Base-by-base conservation (phyloP, 176 grass and related monocot species). In the Lolium rigidum region DNA sequence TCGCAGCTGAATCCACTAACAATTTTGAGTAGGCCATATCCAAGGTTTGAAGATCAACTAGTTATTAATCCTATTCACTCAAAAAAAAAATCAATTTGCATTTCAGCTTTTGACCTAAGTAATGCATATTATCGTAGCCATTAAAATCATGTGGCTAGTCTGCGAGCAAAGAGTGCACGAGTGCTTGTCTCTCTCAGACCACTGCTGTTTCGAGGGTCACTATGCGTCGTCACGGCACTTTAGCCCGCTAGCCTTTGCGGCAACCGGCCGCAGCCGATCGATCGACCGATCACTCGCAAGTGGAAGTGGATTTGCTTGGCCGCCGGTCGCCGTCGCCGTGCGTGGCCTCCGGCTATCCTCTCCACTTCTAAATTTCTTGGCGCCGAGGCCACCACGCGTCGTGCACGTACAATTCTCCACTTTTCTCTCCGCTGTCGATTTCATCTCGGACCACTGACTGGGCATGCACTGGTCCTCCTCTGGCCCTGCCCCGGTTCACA, bases 231-330 rank as follows among this genome's bases (percentile, higher is more conserved):
- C 0, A 2, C 24, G 24, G 41, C 57, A 14, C 81, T 83, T 71
- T 72, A 4, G 1, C 5, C 10, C 4, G 16, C 72, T 31, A 28
- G 70, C 26, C 70, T 51, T 64, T 65, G 82, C 82, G 57, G 82
- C 82, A 50, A 76, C 71, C 8, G 57, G 82, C 44, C 58, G 82
- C 81, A 16, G 51, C 35, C 50, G 12, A 17, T 48, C 24, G 51
- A 26, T 1, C 28, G 10, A 22, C 4, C 66, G 35, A n/a, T 1
- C 20, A 38, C 39, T 21, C 1, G 3, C 5, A 20, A 13, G 44
- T n/a, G 44, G 71, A 11, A 28, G 54, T 73, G 54, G 41, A 22
- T 76, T 84, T 64, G 56, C 25, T 63, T 50, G 70, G 57, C 25
- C 6, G 22, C 10, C 44, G 24, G 82, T 31, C 82, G 25, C 71